These are phyloP conservation scores for Nakaseomyces delphensis DNA, from an alignment of 1,139 yeast species.

Conservation along the genomic window DNA sequence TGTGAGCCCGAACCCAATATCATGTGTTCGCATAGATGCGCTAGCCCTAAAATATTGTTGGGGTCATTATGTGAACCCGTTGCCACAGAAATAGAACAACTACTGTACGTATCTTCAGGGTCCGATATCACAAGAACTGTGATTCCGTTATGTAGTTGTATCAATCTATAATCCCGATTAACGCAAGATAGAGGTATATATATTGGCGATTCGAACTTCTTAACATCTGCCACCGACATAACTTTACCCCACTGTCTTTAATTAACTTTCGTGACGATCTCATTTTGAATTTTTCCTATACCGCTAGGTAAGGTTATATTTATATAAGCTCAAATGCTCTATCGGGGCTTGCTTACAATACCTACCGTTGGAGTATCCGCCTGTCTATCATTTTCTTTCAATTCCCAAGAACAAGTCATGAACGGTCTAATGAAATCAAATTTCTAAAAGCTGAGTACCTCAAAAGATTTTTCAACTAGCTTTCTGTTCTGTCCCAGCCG, in stretches of 20 bases:
- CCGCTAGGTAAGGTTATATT: no score
- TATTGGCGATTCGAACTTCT: constrained; percentile 32
- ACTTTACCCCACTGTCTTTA: no score
- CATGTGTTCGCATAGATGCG: constrained; percentile 70
- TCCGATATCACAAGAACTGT: constrained; percentile 47
- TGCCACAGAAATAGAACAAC: constrained; percentile 46
- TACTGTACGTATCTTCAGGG: constrained; percentile 40
- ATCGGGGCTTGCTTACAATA: no score
- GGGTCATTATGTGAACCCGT: constrained; percentile 62
- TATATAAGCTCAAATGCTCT: no score
- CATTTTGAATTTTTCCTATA: background rate
- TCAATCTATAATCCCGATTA: constrained; percentile 36
- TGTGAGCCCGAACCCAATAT: constrained; percentile 48
- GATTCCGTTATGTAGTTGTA: constrained; percentile 49
- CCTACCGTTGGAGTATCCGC: no score
- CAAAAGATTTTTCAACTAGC: no score
- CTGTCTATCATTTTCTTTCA: no score
- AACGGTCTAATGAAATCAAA: no score
- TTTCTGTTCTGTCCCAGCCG: no score
- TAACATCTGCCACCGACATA: constrained; percentile 18
- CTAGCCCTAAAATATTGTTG: constrained; percentile 46
- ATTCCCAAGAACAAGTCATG: no score
- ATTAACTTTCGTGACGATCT: no score
- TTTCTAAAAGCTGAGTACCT: no score
- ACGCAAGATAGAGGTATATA: constrained; percentile 32